A percentile compares a stretch with the other conserved stretches of the same genome.
Conservation (phyloP, 2,329 filamentous ascomycete genomes). For the Cephalotrichum gorgonifer region DNA sequence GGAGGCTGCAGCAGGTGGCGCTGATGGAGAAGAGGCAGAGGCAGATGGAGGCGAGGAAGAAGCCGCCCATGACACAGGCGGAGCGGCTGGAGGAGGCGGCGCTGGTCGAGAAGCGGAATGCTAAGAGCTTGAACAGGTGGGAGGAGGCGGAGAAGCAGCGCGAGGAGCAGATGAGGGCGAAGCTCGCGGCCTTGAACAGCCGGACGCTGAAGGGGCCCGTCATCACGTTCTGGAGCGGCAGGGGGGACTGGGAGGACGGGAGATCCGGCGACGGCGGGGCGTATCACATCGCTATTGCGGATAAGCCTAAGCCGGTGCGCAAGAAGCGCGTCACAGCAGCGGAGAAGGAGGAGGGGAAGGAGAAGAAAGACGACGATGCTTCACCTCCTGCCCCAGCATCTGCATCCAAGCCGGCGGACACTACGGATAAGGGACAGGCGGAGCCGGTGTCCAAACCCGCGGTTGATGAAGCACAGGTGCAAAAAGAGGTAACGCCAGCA, state of each 20-base stretch:
- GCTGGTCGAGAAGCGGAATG: slow-evolving; percentile 73
- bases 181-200: slow-evolving; percentile 79
- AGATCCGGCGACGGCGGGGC: slow-evolving; percentile 59
- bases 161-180: slow-evolving; percentile 71
- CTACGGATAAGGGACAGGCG: background rate
- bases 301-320: slow-evolving; percentile 50
- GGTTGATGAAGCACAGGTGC: background rate
- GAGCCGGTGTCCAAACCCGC: background rate
- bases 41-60: slow-evolving; percentile 62
- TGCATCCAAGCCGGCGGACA: background rate
- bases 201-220: slow-evolving; percentile 81
- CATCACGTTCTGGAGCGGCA: slow-evolving; percentile 88
- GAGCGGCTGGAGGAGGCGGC: slow-evolving; percentile 77
- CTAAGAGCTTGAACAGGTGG: slow-evolving; percentile 86
- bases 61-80: slow-evolving; percentile 75
- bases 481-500: background rate
- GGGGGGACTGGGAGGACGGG: slow-evolving; percentile 69
- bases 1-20: slow-evolving; percentile 59
- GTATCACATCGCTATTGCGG: slow-evolving; percentile 51
- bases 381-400: background rate
- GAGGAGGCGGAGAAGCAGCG: slow-evolving; percentile 85
- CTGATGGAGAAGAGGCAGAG: slow-evolving; percentile 59
- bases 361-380: background rate
- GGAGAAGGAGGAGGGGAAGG: slow-evolving; percentile 22
- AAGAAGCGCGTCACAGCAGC: slow-evolving; percentile 37